Evolutionary conservation across 2,329 filamentous ascomycete species (phyloP), one percentile per base, ranked within the genome.

Genomic region (Biscogniauxia sp.): DNA sequence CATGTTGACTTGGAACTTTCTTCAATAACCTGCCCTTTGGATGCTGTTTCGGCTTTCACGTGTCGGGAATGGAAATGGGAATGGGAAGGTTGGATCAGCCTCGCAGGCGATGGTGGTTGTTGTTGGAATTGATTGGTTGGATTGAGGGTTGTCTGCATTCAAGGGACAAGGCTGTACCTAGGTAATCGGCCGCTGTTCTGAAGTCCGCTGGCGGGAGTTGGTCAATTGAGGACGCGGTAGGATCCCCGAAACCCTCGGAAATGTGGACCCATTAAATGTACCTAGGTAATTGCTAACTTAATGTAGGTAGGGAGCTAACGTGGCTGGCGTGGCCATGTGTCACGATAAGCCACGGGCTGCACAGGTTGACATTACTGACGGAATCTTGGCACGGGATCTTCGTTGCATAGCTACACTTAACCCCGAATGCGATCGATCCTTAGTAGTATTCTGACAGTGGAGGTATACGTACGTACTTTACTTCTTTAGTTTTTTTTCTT

Each of bases 1-100:
- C 72, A 74, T 74, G 20, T 62, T 67, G 28, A 45, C 37, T 20
- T 54, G 20, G 26, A 13, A 23, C 25, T 19, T 53, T 9, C 20
- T 45, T 45, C 37, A 6, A 45, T n/a, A 32, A 13, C 28, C 28
- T 32, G 28, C 3, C 28, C 11, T 32, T 32, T 32, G 28, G 7
- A 32, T 32, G 9, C 28, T 8, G 9, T n/a, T 45, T 45, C 5
- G 37, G 2, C 11, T 45, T n/a, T 2, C 5, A 2, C 3, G 37
- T 6, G 15, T 45, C n/a, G 37, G 37, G 7, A 11, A 45, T 45
- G 37, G 37, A n/a, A 11, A 45, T 3, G 37, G 37, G 37, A 45
- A 45, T 17, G 13, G 37, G 37, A 41, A 11, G 13, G 17, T 45
- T 17, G 17, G 17, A n/a, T 45, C 37, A 45, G 37, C 37, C 37